Conservation (phyloP, 2,329 filamentous ascomycete species). For the Penicillium hordei region DNA sequence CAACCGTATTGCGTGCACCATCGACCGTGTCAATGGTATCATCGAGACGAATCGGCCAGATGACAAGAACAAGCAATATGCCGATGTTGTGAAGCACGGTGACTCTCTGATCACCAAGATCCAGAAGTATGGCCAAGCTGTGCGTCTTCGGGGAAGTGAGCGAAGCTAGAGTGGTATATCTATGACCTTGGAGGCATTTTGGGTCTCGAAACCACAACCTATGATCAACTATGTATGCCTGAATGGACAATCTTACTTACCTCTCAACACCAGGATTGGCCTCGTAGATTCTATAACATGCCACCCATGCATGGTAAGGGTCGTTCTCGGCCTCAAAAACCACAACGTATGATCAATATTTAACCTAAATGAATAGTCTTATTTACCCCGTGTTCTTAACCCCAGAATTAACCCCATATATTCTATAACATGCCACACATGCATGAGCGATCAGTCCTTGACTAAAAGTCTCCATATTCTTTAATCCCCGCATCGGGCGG, state of each 20-base stretch:
- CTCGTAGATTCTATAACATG: not conserved
- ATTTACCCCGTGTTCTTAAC: not conserved
- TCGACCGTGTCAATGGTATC: constrained; percentile 92
- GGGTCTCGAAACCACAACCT: constrained; percentile 5
- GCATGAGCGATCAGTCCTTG: not conserved
- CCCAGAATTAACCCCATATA: not conserved
- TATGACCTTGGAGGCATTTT: constrained; percentile 10
- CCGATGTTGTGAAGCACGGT: constrained; percentile 94
- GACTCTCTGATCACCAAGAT: constrained; percentile 98
- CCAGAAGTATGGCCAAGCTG: constrained; percentile 97
- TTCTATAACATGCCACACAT: not conserved
- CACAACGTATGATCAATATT: constrained; percentile 7
- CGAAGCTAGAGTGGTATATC: constrained; percentile 59
- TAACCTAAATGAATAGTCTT: constrained; percentile 7
- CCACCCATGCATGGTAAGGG: not conserved
- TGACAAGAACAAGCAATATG: constrained; percentile 99
- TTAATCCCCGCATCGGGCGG: constrained; percentile 4
- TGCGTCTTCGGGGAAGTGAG: constrained; percentile 91
- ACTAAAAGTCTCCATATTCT: not conserved
- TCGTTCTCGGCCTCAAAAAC: constrained; percentile 1
- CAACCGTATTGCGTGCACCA: constrained; percentile 91
- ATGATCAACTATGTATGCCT: constrained; percentile 11
- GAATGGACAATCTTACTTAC: constrained; percentile 8
- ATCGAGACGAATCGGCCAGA: constrained; percentile 98
- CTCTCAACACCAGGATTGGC: not conserved